Conservation (phyloP, 2,329 filamentous ascomycete species). For the Colletotrichum graminicola region DNA sequence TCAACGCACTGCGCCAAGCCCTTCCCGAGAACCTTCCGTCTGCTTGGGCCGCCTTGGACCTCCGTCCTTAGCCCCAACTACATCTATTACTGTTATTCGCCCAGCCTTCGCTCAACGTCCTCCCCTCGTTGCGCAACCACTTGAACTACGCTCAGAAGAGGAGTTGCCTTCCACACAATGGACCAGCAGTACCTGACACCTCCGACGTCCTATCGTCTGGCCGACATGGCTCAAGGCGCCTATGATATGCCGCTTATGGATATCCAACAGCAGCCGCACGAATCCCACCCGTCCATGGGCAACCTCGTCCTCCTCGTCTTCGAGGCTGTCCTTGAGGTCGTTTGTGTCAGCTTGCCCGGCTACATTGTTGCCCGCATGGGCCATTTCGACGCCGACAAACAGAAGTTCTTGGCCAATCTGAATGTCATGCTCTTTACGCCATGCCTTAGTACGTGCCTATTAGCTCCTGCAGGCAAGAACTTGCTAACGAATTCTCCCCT, state of each 20-base stretch:
- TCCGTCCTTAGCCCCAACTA: conserved; percentile 4
- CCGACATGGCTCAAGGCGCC: conserved; percentile 52
- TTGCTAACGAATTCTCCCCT: conserved; percentile 43
- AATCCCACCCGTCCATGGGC: conserved; percentile 73
- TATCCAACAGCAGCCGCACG: conserved; percentile 56
- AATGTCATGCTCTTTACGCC: conserved; percentile 98
- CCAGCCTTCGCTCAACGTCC: neutral
- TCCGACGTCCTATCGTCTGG: conserved; percentile 61
- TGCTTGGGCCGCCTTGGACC: conserved; percentile 17
- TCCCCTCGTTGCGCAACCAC: neutral
- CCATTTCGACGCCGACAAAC: conserved; percentile 94
- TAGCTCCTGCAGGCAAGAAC: neutral
- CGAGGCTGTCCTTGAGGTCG: conserved; percentile 93
- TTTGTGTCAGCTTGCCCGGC: conserved; percentile 93
- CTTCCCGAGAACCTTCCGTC: conserved; percentile 25
- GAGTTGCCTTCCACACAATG: conserved; percentile 44
- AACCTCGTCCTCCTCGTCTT: conserved; percentile 87
- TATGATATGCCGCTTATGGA: conserved; percentile 58
- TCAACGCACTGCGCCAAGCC: conserved; percentile 39
- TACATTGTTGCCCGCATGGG: conserved; percentile 92
- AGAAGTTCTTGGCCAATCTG: conserved; percentile 96
- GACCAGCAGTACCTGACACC: conserved; percentile 52
- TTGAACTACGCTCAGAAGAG: neutral
- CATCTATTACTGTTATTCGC: neutral
- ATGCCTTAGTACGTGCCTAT: conserved; percentile 80